phyloP scores from a whole-genome alignment of 169 alveolate genomes.

The Cyclospora cayetanensis region DNA sequence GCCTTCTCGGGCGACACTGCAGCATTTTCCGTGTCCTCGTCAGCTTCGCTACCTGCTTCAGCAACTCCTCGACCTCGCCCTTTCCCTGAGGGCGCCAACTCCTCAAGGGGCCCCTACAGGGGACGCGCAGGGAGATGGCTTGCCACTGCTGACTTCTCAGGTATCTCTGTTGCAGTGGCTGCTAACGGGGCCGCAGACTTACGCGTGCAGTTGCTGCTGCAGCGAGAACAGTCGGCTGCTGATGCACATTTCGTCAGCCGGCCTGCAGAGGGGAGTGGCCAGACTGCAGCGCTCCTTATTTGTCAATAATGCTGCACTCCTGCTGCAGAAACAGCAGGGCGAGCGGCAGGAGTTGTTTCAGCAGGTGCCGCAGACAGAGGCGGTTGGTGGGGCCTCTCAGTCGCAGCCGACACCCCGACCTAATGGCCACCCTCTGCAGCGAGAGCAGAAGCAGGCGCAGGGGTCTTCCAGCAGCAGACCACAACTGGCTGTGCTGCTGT shows the following conservation, averaged over 20 bases:
- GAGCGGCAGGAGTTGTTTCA: not conserved
- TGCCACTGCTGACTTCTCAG: not conserved
- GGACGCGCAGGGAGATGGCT: not conserved
- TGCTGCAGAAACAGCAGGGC: constrained; percentile 48
- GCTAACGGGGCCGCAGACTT: not conserved
- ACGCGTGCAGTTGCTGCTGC: constrained; percentile 42
- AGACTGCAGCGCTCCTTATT: constrained; percentile 31
- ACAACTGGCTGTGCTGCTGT: not conserved
- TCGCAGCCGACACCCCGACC: not conserved
- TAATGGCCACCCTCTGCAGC: not conserved
- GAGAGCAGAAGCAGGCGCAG: not conserved
- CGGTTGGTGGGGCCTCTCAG: not conserved
- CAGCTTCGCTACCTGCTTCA: constrained; percentile 5
- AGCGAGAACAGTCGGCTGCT: constrained; percentile 17
- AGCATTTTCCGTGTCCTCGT: not conserved
- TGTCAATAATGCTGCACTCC: constrained; percentile 1
- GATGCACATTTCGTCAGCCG: constrained; percentile 14
- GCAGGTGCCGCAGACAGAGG: not conserved
- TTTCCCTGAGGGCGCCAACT: not conserved
- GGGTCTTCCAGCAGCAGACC: not conserved
- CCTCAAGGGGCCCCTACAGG: constrained; percentile 15
- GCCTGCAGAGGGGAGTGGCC: not conserved
- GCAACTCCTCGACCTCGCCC: not conserved
- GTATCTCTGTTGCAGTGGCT: constrained; percentile 57
- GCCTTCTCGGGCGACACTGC: no score